Base-by-base conservation (phyloP, 108 stramenopile genomes). In the Cylindrotheca fusiformis region DNA sequence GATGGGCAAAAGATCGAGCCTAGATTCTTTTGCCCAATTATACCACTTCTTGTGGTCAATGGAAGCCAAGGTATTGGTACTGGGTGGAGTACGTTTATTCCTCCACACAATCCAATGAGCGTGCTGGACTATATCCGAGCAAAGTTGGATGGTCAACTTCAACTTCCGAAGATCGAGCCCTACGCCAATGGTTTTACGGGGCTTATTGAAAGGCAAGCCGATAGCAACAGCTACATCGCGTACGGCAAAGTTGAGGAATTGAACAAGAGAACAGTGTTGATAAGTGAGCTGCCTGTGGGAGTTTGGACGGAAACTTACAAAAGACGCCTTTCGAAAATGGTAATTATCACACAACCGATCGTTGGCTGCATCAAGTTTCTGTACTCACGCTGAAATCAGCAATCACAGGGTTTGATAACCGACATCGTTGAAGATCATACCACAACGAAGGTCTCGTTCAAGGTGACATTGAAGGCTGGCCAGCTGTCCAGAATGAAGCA, bases 41-140 rank as follows among this genome's bases (percentile, higher is more conserved):
- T 96, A 52, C 93, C 93, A 58, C 55, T 98, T 30, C 63, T 90
- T 18, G 69, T 95, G 17, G 81, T 96, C 12, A 98, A 98, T 65
- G 95, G 97, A 19, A 71, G 70, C 58, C 85, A 91, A 66, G 97
- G 97, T 12, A 98, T 98, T 65, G 97, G 97, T 36, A 96, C 97
- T 46, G 97, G 97, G 12, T 98, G 95, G 95, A 81, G 79, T 48
- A 95, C 97, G 2, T 69, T 63, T 25, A 91, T 98, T 48, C 97
- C 97, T 4, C 79, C 79, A 8, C 87, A 94, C 72, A 78, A 91
- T 59, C 92, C 94, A 28, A 61, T 60, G 36, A 91, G 94, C 33
- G 79, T 97, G 30, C 60, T 96, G 21, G 80, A 80, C n/a, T 88
- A 86, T 32, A 68, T 95, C 19, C 62, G 85, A 25, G 65, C 72